Base-by-base conservation (phyloP, 495 filamentous ascomycete genomes). In the Daldinia concentrica region DNA sequence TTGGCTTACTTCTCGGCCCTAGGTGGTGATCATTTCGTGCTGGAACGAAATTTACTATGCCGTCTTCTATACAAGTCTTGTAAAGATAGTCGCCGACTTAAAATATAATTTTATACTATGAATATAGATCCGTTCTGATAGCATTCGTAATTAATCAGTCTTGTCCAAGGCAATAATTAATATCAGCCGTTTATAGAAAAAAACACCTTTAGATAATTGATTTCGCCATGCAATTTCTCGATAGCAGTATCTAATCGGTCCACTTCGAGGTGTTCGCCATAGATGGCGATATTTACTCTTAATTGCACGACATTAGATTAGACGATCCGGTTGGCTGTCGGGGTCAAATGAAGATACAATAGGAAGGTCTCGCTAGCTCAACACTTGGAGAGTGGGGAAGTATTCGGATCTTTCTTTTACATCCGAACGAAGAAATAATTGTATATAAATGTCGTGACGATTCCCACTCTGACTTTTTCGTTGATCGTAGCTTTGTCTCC, bases 341-440 rank as follows among this genome's bases (percentile, higher is more conserved):
- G 51, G 6, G 57, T 59, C 50, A 15, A 59, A 66, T 61, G 62
- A 57, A 14, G 57, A 69, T 69, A 32, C 61, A 69, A 66, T 54
- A 69, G 71, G 71, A 69, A 73, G 62, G 66, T 73, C 62, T 66
- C 17, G 29, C 32, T 50, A 68, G 8, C 45, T 57, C n/a, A 51
- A 58, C 30, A 43, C 61, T 69, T 52, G 65, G 65, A 15, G 54
- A 62, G 62, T 30, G 66, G 62, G 71, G 71, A 62, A 63, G 30
- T 29, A 43, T 55, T 69, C 71, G 65, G 70, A 69, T 69, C 51
- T 58, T 73, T 73, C 71, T 73, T 73, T 73, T 73, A 73, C 58
- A 73, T 36, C 71, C 66, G 71, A 73, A 27, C 48, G 48, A 61
- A 29, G 12, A 56, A 48, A 61, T 32, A 30, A 9, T 41, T 41